phyloP scores from a whole-genome alignment of 495 filamentous ascomycete genomes.

The Daldinia vernicosa region DNA sequence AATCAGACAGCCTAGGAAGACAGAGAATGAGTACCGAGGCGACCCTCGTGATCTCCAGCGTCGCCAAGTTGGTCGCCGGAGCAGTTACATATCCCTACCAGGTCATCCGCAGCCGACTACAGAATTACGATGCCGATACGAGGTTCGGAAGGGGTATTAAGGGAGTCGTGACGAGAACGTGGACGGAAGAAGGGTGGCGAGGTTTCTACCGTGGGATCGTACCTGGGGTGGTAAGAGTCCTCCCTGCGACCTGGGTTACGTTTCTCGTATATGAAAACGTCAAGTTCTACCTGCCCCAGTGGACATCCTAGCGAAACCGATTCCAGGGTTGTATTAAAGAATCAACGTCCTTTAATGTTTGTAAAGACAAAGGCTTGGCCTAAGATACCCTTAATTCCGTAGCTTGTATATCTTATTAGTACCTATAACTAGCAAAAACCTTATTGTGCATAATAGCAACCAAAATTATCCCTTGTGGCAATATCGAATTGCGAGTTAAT shows the following conservation, averaged over 20 bases:
- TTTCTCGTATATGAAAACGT: slow-evolving; percentile 98
- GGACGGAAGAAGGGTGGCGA: slow-evolving; percentile 76
- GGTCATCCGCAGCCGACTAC: slow-evolving; percentile 84
- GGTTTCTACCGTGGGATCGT: slow-evolving; percentile 95
- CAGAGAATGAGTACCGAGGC: slow-evolving; percentile 74
- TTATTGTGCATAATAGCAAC: not conserved
- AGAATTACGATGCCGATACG: slow-evolving; percentile 81
- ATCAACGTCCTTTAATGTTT: not conserved
- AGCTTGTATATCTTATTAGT: not conserved
- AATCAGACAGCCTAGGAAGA: slow-evolving; percentile 14
- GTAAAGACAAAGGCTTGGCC: not conserved
- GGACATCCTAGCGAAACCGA: slow-evolving; percentile 26
- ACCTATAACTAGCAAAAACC: not conserved
- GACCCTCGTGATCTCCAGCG: slow-evolving; percentile 76
- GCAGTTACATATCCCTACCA: slow-evolving; percentile 93
- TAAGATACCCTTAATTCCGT: not conserved
- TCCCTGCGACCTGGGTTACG: slow-evolving; percentile 97
- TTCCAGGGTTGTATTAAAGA: not conserved
- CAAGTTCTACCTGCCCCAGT: slow-evolving; percentile 69
- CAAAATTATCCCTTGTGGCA: not conserved
- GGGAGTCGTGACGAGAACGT: slow-evolving; percentile 78
- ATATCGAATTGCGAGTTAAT: not conserved
- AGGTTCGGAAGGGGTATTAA: slow-evolving; percentile 71
- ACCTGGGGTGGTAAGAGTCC: slow-evolving; percentile 84
- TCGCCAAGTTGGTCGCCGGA: slow-evolving; percentile 88